phyloP scores from a whole-genome alignment of 1,284 basidiomycete genomes.

The Apiotrichum domesticum region DNA sequence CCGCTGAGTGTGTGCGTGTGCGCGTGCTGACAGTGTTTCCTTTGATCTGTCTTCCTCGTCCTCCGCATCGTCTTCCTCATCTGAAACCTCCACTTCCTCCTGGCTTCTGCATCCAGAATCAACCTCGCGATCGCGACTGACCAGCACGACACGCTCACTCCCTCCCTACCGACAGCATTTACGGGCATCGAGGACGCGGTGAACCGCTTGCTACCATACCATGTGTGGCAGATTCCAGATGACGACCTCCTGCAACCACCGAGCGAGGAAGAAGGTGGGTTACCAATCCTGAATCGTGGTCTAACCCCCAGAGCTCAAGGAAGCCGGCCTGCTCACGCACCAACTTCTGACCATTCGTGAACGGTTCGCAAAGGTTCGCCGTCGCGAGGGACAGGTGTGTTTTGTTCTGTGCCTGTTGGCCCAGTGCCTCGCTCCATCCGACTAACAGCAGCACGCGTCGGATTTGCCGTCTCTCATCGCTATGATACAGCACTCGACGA shows the following conservation, averaged over 20 bases:
- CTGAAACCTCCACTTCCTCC: background rate
- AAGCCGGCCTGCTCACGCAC: constrained; percentile 12
- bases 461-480: constrained; percentile 30
- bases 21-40: background rate
- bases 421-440: background rate
- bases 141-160: constrained; percentile 30
- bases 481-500: constrained; percentile 25
- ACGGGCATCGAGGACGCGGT: constrained; percentile 32
- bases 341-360: constrained; percentile 24
- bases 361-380: constrained; percentile 23
- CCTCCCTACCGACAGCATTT: constrained; percentile 21
- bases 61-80: background rate
- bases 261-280: constrained; percentile 13
- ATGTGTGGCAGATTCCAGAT: constrained; percentile 41
- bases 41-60: background rate
- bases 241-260: constrained; percentile 27
- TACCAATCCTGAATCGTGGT: no score
- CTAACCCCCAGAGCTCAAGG: constrained; percentile 14
- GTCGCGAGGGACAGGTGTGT: constrained; percentile 33
- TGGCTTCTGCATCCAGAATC: constrained; percentile 19
- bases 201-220: constrained; percentile 37
- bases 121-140: constrained; percentile 33
- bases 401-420: background rate
- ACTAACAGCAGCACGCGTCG: constrained; percentile 25
- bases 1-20: background rate